Base-by-base conservation (phyloP, 192 early-diverging fungal genomes). In the Coemansia sp. region DNA sequence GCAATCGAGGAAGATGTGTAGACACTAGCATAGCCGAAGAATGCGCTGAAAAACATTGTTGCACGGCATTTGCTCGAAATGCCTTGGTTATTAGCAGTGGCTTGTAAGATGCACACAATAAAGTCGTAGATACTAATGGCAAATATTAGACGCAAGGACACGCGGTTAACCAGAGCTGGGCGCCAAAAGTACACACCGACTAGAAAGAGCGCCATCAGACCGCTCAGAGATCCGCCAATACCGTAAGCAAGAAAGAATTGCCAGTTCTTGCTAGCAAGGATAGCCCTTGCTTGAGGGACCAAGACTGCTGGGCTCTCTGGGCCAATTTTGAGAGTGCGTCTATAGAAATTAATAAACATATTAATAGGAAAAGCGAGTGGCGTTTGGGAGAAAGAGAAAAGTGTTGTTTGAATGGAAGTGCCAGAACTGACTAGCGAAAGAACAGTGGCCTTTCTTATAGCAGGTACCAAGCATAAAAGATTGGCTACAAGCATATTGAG, bases 1-100 rank as follows among this genome's bases (percentile, higher is more conserved):
- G 75, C 75, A 39, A 77, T 72, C 1, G 75, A 51, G 1, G 70
- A 65, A 11, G 75, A 77, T n/a, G 71, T 35, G n/a, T 77, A 77
- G n/a, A 71, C 57, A 37, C 66, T 65, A 2, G 59, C 23, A 1
- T 26, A 67, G 13, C 51, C 64, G 20, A 57, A 67, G n/a, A 63
- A 64, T 6, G 71, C 59, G 6, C 61, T 59, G 10, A 77, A 66
- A 33, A 65, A 71, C 8, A 28, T 40, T 24, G 18, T 26, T 16
- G 35, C 26, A 14, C 57, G 69, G 28, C 70, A 77, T 10, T 18
- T 0, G 0, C 35, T 20, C 9, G 24, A 50, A 3, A 50, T 7
- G 14, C 20, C 10, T 5, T n/a, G 10, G 7, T 1, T 10, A 9
- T 24, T 31, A 9, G 68, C 37, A 9, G n/a, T 16, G 9, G 23